Base-by-base conservation (phyloP, 805 yeast species). In the Metschnikowia lachancei region DNA sequence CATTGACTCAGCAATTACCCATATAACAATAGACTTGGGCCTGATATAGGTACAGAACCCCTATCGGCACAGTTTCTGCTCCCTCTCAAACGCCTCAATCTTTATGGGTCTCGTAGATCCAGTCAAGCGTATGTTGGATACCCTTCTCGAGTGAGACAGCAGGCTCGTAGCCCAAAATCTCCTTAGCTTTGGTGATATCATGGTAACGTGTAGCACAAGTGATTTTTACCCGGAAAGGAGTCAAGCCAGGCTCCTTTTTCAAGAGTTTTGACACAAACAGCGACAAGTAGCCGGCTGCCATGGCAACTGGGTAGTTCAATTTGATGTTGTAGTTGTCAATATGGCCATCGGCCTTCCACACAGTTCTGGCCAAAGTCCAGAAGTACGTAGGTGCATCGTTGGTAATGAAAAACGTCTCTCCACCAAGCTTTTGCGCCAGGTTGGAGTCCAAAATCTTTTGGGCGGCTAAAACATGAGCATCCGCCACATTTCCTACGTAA, bases 401-500 rank as follows among this genome's bases (percentile, higher is more conserved):
- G 7, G 99, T 92, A 52, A 94, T 74, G 62, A 92, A 89, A 65
- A 89, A 94, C 1, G 85, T 78, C 64, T 92, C 88, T 44, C 99
- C 99, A 4, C 88, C 85, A 19, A 92, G 82, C 22, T 59, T 52
- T 0, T 58, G 47, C 9, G 76, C 70, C 13, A 69, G 55, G 6
- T 55, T 55, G 5, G 77, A 70, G 46, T 79, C 72, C 41, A 88
- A 65, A 16, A 91, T 64, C 64, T 83, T 83, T 59, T 85, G 71
- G 5, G 97, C 95, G 1, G 98, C 99, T 41, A 94, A 71, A 9
- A 92, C 92, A 64, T 94, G 99, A 9, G 97, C 85, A 66, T 90
- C 95, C 0, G 99, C 98, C 33, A 95, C 98, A 66, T 94, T 94
- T 11, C 97, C 98, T n/a, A 85, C 98, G 61, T 90, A 94, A 0